A percentile compares a stretch with the other conserved stretches of the same genome.
These are phyloP conservation scores for Saxophila tyrrhenica DNA, from an alignment of 495 filamentous ascomycete genomes.

Conservation along the genomic window DNA sequence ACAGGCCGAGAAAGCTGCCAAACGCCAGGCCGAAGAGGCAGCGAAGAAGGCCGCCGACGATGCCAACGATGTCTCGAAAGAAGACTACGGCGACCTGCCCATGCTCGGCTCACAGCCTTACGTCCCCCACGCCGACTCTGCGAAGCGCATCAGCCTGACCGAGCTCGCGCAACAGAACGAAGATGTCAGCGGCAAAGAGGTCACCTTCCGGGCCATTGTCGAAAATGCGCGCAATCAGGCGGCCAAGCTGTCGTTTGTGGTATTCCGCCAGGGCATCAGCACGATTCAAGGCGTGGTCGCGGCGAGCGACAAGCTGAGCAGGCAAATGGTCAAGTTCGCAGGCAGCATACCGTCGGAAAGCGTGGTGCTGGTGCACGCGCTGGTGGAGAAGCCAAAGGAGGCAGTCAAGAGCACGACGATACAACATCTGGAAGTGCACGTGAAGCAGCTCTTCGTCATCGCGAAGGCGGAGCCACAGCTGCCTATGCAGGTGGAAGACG, in stretches of 20 bases:
- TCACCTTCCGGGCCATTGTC: constrained; percentile 30
- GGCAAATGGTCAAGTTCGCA: constrained; percentile 85
- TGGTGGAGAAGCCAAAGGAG: constrained; percentile 62
- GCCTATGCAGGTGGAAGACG: constrained; percentile 45
- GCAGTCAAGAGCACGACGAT: constrained; percentile 69
- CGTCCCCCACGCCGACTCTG: constrained; percentile 21
- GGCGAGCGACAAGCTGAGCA: constrained; percentile 39
- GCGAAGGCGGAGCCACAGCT: constrained; percentile 51
- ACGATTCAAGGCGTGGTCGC: constrained; percentile 37
- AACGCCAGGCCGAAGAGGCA: constrained; percentile 27
- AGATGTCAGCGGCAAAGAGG: constrained; percentile 12
- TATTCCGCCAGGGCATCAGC: constrained; percentile 27
- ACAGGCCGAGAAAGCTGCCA: constrained; percentile 28
- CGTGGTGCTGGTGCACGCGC: constrained; percentile 66
- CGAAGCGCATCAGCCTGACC: constrained; percentile 20
- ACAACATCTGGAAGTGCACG: constrained; percentile 63
- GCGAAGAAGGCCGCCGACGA: constrained; percentile 28
- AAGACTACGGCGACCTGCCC: constrained; percentile 34
- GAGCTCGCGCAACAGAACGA: constrained; percentile 16
- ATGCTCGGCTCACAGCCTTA: constrained; percentile 24
- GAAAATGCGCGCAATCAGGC: constrained; percentile 33
- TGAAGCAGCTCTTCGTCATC: constrained; percentile 69
- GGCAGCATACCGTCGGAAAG: constrained; percentile 68
- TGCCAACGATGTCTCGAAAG: constrained; percentile 30
- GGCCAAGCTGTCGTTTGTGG: constrained; percentile 36